Evolutionary conservation across 75 land plant genomes (phyloP), one percentile per base, ranked within the genome.

Genomic region (Pinus taeda): DNA sequence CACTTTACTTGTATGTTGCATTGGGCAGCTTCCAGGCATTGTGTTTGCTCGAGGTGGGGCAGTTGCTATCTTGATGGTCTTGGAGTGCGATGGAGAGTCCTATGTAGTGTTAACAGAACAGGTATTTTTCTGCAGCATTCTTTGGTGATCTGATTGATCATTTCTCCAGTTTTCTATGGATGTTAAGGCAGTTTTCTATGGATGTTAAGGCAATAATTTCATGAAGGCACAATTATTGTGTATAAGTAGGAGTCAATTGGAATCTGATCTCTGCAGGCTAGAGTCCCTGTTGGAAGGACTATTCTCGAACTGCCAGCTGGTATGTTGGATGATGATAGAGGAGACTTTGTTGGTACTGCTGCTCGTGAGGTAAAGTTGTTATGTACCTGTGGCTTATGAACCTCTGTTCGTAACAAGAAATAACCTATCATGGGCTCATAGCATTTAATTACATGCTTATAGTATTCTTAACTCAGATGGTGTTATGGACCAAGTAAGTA

Each of bases 51-150:
- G 99, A 59, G 99, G 99, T 60, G 92, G 86, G 37, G 90, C 99
- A 72, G 98, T 94, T 60, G 98, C 89, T 60, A 83, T 94, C 15
- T 75, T 96, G 49, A 92, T 96, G 72, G 81, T 96, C 63, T 73
- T 96, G 86, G 95, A 94, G 21, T 89, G 93, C 15, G 90, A 82
- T 33, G 92, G 89, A 6, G 86, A 94, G 70, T 85, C 81, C 30
- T 90, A 86, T 80, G 95, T 86, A 79, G 93, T 94, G 82, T 93
- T 96, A 15, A 96, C 99, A n/a, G 99, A 94, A 69, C 99, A 96
- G 95, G 98, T 95, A 66, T 21, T 3, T 71, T 36, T 57, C 58
- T 59, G 55, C 55, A 49, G 12, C 55, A 49, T 49, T 26, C 66
- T 3, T 63, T 8, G 66, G 26, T 22, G 66, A 21, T 74, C 70